phyloP scores from a whole-genome alignment of 768 basidiomycete genomes.

The Naganishia onofrii region DNA sequence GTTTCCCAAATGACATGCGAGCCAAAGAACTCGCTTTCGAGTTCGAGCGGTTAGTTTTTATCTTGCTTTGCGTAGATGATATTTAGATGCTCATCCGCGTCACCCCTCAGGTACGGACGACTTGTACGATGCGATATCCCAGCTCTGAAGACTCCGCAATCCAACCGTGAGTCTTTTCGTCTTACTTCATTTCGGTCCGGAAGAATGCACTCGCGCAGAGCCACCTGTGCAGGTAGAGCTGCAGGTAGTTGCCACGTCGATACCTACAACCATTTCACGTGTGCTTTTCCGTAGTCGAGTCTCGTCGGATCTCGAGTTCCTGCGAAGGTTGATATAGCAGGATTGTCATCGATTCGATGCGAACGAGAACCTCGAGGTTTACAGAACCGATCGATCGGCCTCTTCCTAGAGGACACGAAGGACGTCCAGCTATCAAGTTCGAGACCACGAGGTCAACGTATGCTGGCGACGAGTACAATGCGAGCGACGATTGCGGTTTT shows the following conservation, averaged over 20 bases:
- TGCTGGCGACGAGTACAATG: background rate
- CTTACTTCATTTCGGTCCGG: background rate
- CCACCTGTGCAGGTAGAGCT: background rate
- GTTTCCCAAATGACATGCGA: conserved; percentile 53
- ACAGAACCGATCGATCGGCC: background rate
- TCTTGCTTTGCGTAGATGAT: background rate
- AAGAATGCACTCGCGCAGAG: conserved; percentile 3
- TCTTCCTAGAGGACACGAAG: background rate
- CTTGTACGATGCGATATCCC: conserved; percentile 86
- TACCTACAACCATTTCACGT: conserved; percentile 6
- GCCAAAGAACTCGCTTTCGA: conserved; percentile 80
- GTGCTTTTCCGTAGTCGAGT: conserved; percentile 14
- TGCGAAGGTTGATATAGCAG: background rate
- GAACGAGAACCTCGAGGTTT: conserved; percentile 15
- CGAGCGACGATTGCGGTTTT: background rate
- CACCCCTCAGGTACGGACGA: conserved; percentile 64
- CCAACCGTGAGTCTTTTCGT: conserved; percentile 70
- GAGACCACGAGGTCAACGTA: conserved; percentile 8
- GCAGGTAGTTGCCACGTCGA: conserved; percentile 2
- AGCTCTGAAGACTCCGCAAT: conserved; percentile 64
- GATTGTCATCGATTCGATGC: conserved; percentile 9
- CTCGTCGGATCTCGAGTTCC: background rate
- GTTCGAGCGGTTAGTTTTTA: conserved; percentile 69
- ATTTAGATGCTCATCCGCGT: background rate
- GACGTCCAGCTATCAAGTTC: background rate